Conservation (phyloP, 1,284 basidiomycete species). For the Leccinum subspadiceum region DNA sequence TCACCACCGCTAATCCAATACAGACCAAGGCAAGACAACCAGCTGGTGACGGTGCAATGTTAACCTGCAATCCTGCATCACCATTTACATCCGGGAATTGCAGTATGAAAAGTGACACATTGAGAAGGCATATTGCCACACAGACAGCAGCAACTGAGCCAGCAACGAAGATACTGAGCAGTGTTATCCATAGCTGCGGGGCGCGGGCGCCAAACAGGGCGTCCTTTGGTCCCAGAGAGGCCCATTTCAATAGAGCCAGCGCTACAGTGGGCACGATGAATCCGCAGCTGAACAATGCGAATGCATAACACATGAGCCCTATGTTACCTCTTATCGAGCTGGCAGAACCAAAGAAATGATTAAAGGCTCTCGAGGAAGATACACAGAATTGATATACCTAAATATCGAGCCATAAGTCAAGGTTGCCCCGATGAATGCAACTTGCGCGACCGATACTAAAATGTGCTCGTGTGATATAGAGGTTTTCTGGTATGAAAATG, state of each 20-base stretch:
- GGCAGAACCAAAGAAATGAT: not conserved
- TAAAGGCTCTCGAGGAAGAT: no score
- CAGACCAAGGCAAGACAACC: not conserved
- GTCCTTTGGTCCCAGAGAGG: slow-evolving; percentile 9
- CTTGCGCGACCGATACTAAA: not conserved
- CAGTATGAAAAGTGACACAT: slow-evolving; percentile 3
- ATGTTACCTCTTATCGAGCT: slow-evolving; percentile 11
- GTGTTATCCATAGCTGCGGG: slow-evolving; percentile 1
- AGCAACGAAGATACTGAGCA: slow-evolving; percentile 1
- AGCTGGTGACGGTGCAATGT: not conserved
- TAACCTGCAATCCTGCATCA: not conserved
- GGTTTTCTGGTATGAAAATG: not conserved
- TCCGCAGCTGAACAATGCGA: slow-evolving; percentile 14
- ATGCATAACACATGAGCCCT: slow-evolving; percentile 16
- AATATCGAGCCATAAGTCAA: slow-evolving; percentile 10
- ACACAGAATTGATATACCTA: not conserved
- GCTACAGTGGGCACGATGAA: slow-evolving; percentile 14
- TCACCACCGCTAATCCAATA: not conserved
- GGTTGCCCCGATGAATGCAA: slow-evolving; percentile 6
- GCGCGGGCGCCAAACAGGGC: slow-evolving; percentile 3
- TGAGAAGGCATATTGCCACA: slow-evolving; percentile 4
- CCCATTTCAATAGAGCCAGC: slow-evolving; percentile 11
- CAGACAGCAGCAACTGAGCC: slow-evolving; percentile 1
- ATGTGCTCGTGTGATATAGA: slow-evolving; percentile 3
- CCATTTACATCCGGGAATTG: not conserved